Evolutionary conservation across 495 filamentous ascomycete genomes (phyloP), one percentile per base, ranked within the genome.

Genomic region (Filosporella fistucella): DNA sequence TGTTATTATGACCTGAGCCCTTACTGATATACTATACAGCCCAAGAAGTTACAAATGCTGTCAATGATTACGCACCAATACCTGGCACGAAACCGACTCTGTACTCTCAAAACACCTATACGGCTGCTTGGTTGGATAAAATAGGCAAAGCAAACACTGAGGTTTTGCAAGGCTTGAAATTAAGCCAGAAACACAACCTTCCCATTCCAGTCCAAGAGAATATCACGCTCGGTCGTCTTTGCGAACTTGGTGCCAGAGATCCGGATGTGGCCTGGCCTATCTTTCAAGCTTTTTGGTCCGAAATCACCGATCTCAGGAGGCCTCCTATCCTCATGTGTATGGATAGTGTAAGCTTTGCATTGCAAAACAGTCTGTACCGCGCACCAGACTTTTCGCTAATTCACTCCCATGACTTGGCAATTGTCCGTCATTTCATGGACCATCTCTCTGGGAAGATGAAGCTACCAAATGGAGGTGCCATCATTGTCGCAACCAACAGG

Each of bases 331-430:
- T 96, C 18, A 72, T 97, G 50, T 59, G 78, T 11, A 68, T 95
- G 22, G 93, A 98, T 67, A 82, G 82, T 43, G 68, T 96, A 17
- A 71, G 73, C 29, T 84, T 90, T 67, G 80, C 89, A 69, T 94
- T 94, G 87, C 70, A 71, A 47, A 40, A 69, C 22, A 84, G 83
- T 46, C 73, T 76, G 17, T 97, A 98, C 67, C 80, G 83, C 42
- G 72, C 74, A 21, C 60, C 80, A 0, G 69, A 81, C 18, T 84
- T 76, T 57, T 71, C 86, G 42, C 76, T 68, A 16, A 86, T 98
- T 57, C 93, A 98, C 72, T 76, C 93, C 14, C 88, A 95, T 67
- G 84, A 96, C 58, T 74, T 98, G 23, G 73, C 77, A 7, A 71
- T 95, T 30, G 73, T 93, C 20, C 72, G 76, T n/a, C 75, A 84